Percentiles rank a stretch among this genome's conserved stretches.
Evolutionary conservation across 768 basidiomycete species (phyloP).

Genomic region (Scleroderma bovista): DNA sequence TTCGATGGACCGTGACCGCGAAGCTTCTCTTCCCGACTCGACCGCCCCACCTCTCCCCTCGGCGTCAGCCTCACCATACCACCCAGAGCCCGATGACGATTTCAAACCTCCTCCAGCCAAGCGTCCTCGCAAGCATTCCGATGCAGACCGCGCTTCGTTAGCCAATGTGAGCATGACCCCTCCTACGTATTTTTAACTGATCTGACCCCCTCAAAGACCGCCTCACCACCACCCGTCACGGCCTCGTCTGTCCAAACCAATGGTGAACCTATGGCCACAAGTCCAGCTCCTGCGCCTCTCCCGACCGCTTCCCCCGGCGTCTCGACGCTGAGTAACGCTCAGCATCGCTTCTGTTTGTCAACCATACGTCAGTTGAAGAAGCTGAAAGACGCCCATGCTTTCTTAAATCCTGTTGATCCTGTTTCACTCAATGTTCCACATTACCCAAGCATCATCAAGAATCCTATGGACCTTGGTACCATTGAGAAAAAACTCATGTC

Average conservation of each 20-base stretch:
- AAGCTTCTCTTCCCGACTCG: slow-evolving; percentile 29
- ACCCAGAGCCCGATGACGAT: slow-evolving; percentile 34
- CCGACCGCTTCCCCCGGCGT: slow-evolving; percentile 4
- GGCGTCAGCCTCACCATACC: slow-evolving; percentile 26
- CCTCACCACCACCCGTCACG: slow-evolving; percentile 68
- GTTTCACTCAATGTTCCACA: slow-evolving; percentile 81
- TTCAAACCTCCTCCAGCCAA: slow-evolving; percentile 76
- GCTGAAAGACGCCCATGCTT: slow-evolving; percentile 75
- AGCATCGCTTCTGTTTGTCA: slow-evolving; percentile 75
- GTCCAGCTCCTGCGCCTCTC: slow-evolving; percentile 9
- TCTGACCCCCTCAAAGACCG: slow-evolving; percentile 51
- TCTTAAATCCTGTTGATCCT: slow-evolving; percentile 84
- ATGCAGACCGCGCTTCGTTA: slow-evolving; percentile 68
- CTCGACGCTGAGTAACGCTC: slow-evolving; percentile 53
- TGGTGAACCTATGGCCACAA: slow-evolving; percentile 14
- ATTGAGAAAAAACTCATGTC: slow-evolving; percentile 82
- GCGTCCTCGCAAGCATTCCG: slow-evolving; percentile 69
- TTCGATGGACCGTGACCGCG: slow-evolving; percentile 1
- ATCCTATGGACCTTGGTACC: slow-evolving; percentile 92
- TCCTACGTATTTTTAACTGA: slow-evolving; percentile 56
- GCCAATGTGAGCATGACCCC: slow-evolving; percentile 57
- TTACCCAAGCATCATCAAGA: slow-evolving; percentile 80
- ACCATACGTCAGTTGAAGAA: slow-evolving; percentile 82
- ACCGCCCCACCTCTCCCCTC: slow-evolving; percentile 29
- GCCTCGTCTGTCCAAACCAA: slow-evolving; percentile 29